These are phyloP conservation scores for Cladorrhinum samala DNA, from an alignment of 495 filamentous ascomycete species.

Conservation along the genomic window DNA sequence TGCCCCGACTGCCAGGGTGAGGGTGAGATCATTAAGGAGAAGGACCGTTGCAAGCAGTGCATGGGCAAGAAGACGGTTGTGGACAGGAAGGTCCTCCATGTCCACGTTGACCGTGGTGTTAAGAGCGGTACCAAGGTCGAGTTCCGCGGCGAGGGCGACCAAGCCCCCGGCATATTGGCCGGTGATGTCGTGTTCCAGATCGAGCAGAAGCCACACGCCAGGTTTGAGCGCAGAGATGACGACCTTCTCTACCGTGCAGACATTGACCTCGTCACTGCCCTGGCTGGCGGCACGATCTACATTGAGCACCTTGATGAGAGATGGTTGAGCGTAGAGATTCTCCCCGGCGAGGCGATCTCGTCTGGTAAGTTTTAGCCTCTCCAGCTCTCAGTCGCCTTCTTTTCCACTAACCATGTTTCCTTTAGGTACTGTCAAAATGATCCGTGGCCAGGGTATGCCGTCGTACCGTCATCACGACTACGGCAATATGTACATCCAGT, in stretches of 20 bases:
- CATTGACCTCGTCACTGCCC: conserved; percentile 91
- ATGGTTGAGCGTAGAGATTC: conserved; percentile 87
- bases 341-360: conserved; percentile 87
- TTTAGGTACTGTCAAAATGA: conserved; percentile 82
- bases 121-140: conserved; percentile 90
- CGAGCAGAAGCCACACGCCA: conserved; percentile 91
- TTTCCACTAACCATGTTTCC: conserved; percentile 11
- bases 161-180: conserved; percentile 84
- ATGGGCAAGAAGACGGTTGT: conserved; percentile 94
- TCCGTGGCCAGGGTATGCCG: conserved; percentile 97
- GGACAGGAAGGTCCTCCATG: conserved; percentile 96
- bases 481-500: conserved; percentile 96
- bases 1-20: conserved; percentile 98
- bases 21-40: conserved; percentile 90
- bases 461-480: conserved; percentile 92
- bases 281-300: conserved; percentile 80
- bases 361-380: conserved; percentile 73
- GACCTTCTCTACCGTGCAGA: conserved; percentile 94
- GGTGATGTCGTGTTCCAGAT: conserved; percentile 98
- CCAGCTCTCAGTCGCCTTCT: no score
- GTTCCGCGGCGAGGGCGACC: conserved; percentile 94
- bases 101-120: conserved; percentile 94
- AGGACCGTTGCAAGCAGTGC: conserved; percentile 93
- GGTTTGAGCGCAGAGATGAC: conserved; percentile 94
- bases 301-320: conserved; percentile 97